Evolutionary conservation across 2,329 filamentous ascomycete genomes (phyloP), one percentile per base, ranked within the genome.

Genomic region (Diaporthe sp.): DNA sequence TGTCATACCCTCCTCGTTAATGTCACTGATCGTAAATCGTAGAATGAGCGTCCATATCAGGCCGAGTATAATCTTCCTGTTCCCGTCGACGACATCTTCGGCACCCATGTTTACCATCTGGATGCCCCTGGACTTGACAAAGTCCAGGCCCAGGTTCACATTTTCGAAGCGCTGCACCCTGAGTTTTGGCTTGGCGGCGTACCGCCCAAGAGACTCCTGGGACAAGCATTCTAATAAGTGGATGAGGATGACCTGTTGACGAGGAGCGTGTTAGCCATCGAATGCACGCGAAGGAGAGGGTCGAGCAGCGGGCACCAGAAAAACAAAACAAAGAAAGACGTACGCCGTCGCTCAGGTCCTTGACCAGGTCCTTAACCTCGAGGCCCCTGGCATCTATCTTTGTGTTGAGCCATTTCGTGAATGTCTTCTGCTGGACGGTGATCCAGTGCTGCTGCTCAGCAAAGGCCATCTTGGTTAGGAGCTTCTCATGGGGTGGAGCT

Each of bases 391-490:
- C 90, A 84, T 94, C 93, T 81, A 99, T 88, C 87, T 99, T 99
- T 81, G 95, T 97, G 86, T 99, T 99, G 80, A 99, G 91, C 97
- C 97, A 99, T 94, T 98, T 99, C 76, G 96, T 98, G 86, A 99
- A 99, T 39, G 97, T 99, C 90, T 98, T 99, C 85, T 98, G 94
- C 88, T 98, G 96, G 86, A 98, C 95, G 82, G 89, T 92, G 81
- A 93, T 90, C 92, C 92, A 93, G 84, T 89, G 88, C 84, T 92
- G 90, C 85, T 93, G 90, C 83, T 92, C 90, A 79, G 89, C 85
- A 83, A 87, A 91, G 75, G 90, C 91, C 91, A 93, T 93, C 84
- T 87, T 92, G 81, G 85, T 85, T 78, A 88, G 83, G 78, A 84
- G 86, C 80, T 86, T 86, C 79, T 90, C 88, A 84, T 87, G 86